Conservation (phyloP, 257 asterid genomes). For the Rauvolfia tetraphylla region DNA sequence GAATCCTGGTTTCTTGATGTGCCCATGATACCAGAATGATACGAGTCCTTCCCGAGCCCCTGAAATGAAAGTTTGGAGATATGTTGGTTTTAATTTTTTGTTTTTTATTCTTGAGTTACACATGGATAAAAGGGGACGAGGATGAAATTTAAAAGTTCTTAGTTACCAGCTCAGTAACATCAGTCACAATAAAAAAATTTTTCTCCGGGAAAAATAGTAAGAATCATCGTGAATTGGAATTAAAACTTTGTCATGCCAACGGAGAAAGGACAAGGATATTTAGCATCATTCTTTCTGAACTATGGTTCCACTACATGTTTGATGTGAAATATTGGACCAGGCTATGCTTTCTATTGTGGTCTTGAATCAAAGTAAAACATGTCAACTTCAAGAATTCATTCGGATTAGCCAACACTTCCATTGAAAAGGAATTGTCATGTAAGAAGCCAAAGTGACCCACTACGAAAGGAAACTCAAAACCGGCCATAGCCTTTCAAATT, state of each 20-base stretch:
- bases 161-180: neutral
- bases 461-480: neutral
- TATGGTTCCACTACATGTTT: neutral
- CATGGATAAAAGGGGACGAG: too few species aligned
- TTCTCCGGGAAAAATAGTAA: too few species aligned
- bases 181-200: too few species aligned
- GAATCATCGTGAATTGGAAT: neutral
- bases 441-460: neutral
- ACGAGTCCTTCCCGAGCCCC: constrained; percentile 53
- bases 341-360: neutral
- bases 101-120: too few species aligned
- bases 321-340: neutral
- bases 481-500: neutral
- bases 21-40: constrained; percentile 22
- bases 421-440: neutral
- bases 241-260: neutral
- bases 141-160: too few species aligned
- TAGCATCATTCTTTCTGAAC: neutral
- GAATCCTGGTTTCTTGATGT: constrained; percentile 28
- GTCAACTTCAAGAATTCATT: constrained; percentile 4
- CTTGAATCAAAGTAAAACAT: neutral
- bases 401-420: constrained; percentile 1
- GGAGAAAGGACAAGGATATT: neutral
- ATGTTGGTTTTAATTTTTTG: too few species aligned
- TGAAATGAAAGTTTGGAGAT: constrained; percentile 7